These are phyloP conservation scores for Podospora bellae-mahoneyi DNA, from an alignment of 495 filamentous ascomycete species.

Conservation along the genomic window DNA sequence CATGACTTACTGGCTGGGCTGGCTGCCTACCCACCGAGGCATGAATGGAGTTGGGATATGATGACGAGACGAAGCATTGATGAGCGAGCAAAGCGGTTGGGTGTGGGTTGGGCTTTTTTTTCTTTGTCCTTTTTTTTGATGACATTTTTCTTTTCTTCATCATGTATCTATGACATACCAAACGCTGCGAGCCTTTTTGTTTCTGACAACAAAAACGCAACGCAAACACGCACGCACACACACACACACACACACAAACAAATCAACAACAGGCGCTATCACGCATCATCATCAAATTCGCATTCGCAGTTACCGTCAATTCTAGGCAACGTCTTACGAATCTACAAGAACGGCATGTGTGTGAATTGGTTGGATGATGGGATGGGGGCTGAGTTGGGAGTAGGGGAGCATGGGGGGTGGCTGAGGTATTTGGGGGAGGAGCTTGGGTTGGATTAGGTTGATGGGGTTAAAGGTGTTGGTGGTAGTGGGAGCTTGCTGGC, in stretches of 20 bases:
- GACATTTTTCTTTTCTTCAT: not conserved
- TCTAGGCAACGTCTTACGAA: not conserved
- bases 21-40: conserved; percentile 3
- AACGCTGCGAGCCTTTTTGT: not conserved
- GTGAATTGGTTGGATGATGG: not conserved
- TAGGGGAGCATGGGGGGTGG: not conserved
- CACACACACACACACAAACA: not conserved
- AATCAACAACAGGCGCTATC: not conserved
- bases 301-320: not conserved
- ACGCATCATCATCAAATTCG: not conserved
- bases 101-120: conserved; percentile 14
- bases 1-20: conserved; percentile 5
- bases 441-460: not conserved
- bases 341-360: not conserved
- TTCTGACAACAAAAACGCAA: too few relatives aligned
- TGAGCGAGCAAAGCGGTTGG: not conserved
- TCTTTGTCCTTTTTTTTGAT: conserved; percentile 16
- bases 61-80: not conserved
- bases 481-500: not conserved
- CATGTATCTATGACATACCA: not conserved
- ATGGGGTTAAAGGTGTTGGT: not conserved
- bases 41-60: not conserved
- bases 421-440: not conserved
- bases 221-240: not conserved
- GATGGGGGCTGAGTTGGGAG: not conserved